Base-by-base conservation (phyloP, 352 stramenopile species). In the Aphanomyces invadans region DNA sequence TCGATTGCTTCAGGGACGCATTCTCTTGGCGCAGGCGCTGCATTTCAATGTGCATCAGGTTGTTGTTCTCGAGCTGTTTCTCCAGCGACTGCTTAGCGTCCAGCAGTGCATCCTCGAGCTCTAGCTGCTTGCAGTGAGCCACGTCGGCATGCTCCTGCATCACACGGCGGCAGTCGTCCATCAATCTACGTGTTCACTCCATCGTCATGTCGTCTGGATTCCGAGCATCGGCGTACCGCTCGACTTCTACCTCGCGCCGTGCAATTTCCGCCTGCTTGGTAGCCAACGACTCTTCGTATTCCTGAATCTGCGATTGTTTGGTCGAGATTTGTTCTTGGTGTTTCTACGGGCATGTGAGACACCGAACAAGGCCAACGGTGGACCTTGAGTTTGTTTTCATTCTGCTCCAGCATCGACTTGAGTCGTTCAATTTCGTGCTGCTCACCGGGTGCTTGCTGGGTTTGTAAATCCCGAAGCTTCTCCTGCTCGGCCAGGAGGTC, bases 401-500 rank as follows among this genome's bases (percentile, higher is more conserved):
- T 94, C 65, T 78, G 78, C 19, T 82, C 72, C 29, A 93, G 71
- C 65, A 90, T 80, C 33, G 70, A 64, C 17, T 84, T 80, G 23
- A 94, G 72, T 23, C 76, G 71, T 67, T 87, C 78, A 79, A 91
- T 84, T 67, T 94, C 83, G 10, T 81, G 71, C 51, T 92, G 81
- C 61, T 83, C 79, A 57, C 87, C 71, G 32, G 70, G 71, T 29
- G 76, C 65, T 48, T 77, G 72, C 51, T 77, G 70, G 39, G 83
- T 77, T 65, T 91, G 81, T 26, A 75, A 68, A 0, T 62, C 26
- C 3, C 82, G 80, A 39, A 94, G 71, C 49, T 76, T 85, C 68
- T 94, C 85, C 56, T 94, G 85, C 51, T 94, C 85, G 63, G 91
- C 91, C 23, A 94, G 69, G 33, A 94, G 60, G 28, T 94, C 83